Percentiles rank a stretch among this genome's conserved stretches.
Evolutionary conservation across 371 early-diverging fungal species (phyloP).

Genomic region (Syncephalastrum monosporum): DNA sequence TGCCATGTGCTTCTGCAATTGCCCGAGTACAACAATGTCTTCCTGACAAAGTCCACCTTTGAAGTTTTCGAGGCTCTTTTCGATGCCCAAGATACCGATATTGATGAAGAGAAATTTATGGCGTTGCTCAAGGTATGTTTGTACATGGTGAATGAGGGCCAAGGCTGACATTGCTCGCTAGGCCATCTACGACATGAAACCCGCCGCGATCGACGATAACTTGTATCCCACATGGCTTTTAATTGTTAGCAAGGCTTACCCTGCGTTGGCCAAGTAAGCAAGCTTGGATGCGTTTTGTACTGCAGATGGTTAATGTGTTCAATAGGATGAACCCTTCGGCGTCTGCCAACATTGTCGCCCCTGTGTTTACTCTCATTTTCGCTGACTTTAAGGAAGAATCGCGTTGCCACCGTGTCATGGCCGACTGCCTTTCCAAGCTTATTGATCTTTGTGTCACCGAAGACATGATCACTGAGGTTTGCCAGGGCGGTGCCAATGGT

Average conservation of each 20-base stretch:
- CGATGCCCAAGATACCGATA: conserved; percentile 49
- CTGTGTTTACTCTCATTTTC: conserved; percentile 74
- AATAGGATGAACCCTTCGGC: conserved; percentile 38
- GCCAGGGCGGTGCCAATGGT: conserved; percentile 32
- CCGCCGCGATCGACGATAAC: conserved; percentile 79
- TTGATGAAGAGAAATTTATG: conserved; percentile 61
- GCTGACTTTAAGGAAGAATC: conserved; percentile 72
- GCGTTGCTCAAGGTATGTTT: conserved; percentile 40
- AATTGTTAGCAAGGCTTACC: conserved; percentile 75
- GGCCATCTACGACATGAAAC: conserved; percentile 77
- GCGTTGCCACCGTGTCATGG: conserved; percentile 50
- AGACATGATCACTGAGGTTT: conserved; percentile 59
- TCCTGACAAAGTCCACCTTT: conserved; percentile 81
- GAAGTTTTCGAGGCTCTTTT: conserved; percentile 76
- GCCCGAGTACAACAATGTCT: conserved; percentile 82
- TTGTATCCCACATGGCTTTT: conserved; percentile 86
- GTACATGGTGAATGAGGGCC: background rate
- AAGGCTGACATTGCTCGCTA: conserved; percentile 23
- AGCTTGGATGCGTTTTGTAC: too few species aligned
- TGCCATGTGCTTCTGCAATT: conserved; percentile 77
- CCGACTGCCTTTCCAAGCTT: conserved; percentile 68
- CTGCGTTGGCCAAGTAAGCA: conserved; percentile 56
- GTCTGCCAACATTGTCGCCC: conserved; percentile 58
- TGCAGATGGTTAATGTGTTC: background rate
- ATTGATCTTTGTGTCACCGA: conserved; percentile 70